phyloP scores from a whole-genome alignment of 139 green algal genomes.

The Dunaliella primolecta region DNA sequence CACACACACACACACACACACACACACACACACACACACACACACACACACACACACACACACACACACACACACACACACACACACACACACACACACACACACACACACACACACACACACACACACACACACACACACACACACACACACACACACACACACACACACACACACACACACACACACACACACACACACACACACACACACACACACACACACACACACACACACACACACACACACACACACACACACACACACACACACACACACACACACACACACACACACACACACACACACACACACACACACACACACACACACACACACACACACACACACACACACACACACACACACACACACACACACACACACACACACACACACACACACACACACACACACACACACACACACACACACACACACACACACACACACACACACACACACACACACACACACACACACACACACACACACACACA shows the following conservation, averaged over 20 bases:
- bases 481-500: background rate
- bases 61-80: background rate
- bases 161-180: background rate
- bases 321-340: background rate
- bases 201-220: background rate
- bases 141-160: background rate
- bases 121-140: background rate
- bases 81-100: background rate
- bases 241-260: background rate
- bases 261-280: background rate
- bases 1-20: background rate
- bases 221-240: background rate
- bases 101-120: background rate
- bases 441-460: background rate
- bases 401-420: background rate
- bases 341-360: background rate
- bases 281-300: background rate
- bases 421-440: background rate
- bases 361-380: background rate
- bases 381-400: background rate
- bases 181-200: background rate
- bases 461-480: background rate
- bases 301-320: background rate
- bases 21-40: background rate
- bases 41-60: background rate